Evolutionary conservation across 371 early-diverging fungal genomes (phyloP), one percentile per base, ranked within the genome.

Genomic region (Fennellomyces sp.): DNA sequence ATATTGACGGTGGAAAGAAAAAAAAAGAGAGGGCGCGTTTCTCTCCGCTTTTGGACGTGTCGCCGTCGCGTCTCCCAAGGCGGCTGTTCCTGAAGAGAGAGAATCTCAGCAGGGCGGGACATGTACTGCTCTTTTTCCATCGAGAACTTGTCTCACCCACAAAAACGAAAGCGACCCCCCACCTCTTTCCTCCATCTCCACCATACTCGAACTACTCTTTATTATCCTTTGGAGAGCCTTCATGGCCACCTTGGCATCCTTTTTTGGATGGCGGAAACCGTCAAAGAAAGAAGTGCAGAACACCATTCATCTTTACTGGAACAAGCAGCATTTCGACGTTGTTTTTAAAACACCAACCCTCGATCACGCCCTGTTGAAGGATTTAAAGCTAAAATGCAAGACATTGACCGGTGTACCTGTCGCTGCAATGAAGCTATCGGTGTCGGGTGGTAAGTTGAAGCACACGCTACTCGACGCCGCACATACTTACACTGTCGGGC

Each of bases 381-480:
- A 76, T 52, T 51, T 81, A 3, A 73, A 81, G 56, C 57, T 74
- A 8, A 76, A 76, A 39, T 67, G 69, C 51, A 81, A 76, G 58
- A 13, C 51, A 19, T 23, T 76, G 21, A 81, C 81, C 0, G 67
- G 75, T 31, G 75, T 81, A 19, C 81, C 81, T 27, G 61, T 78
- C 26, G 74, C 76, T 35, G 67, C 65, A 13, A 81, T 81, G 81
- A 70, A 66, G 28, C 53, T 81, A 28, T 63, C 63, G 30, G 72
- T 76, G 1, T 76, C 76, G 48, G 78, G 78, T 54, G 81, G 81
- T 76, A 75, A 67, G n/a, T 27, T 25, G 29, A 19, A 0, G 3
- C 17, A 1, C 29, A 42, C 47, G 3, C 3, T 15, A 7, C 7
- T n/a, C 2, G 23, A 55, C 0, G 21, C 15, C 13, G 3, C 8